phyloP scores from a whole-genome alignment of 306 rosid species.

The Quercus gilva region DNA sequence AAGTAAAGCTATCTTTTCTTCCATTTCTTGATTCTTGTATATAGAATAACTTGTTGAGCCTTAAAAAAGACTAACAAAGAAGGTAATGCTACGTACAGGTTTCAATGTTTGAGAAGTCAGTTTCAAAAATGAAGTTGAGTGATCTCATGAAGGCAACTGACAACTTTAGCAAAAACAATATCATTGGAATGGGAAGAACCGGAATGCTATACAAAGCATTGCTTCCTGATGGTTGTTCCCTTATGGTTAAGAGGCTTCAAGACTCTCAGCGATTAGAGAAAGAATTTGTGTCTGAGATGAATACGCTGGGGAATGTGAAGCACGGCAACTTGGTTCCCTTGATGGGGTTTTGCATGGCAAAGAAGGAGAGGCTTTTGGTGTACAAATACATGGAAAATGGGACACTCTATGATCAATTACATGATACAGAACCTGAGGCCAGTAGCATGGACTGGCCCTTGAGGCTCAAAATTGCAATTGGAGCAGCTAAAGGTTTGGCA shows the following conservation, averaged over 20 bases:
- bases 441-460: conserved; percentile 65
- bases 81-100: conserved; percentile 50
- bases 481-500: conserved; percentile 96
- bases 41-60: neutral
- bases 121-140: conserved; percentile 79
- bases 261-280: conserved; percentile 79
- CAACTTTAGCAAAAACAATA: conserved; percentile 65
- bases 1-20: neutral
- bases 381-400: conserved; percentile 80
- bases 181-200: conserved; percentile 81
- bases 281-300: conserved; percentile 86
- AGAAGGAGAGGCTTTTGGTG: conserved; percentile 84
- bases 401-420: conserved; percentile 70
- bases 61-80: neutral
- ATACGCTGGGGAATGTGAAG: conserved; percentile 62
- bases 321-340: conserved; percentile 86
- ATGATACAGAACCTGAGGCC: conserved; percentile 40
- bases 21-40: neutral
- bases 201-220: conserved; percentile 79
- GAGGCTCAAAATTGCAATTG: conserved; percentile 82
- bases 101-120: conserved; percentile 82
- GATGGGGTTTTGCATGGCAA: conserved; percentile 83
- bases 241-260: conserved; percentile 92
- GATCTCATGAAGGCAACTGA: conserved; percentile 96
- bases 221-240: conserved; percentile 65